A percentile compares a stretch with the other conserved stretches of the same genome.
phyloP scores from a whole-genome alignment of 148 eudicot species.

The Silene uniflora region DNA sequence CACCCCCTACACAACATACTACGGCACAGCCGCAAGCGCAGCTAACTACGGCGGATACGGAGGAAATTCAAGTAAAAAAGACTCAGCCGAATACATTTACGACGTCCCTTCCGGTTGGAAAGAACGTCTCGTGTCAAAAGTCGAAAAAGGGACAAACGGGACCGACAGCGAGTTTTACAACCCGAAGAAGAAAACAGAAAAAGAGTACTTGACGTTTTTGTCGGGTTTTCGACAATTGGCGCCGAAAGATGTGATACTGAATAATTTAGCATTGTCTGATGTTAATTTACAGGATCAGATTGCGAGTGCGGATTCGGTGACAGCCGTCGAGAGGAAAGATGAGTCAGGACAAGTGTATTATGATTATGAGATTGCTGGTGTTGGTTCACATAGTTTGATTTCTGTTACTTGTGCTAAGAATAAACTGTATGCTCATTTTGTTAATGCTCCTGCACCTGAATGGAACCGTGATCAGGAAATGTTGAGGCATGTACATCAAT shows the following conservation, averaged over 20 bases:
- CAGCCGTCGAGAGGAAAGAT: conserved; percentile 55
- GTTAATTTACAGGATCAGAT: conserved; percentile 68
- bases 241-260: conserved; percentile 61
- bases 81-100: conserved; percentile 78
- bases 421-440: conserved; percentile 89
- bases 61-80: conserved; percentile 73
- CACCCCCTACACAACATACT: conserved; percentile 41
- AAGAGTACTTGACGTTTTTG: conserved; percentile 64
- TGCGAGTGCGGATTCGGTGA: conserved; percentile 52
- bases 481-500: conserved; percentile 72
- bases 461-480: conserved; percentile 77
- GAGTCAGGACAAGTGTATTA: conserved; percentile 80
- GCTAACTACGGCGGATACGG: conserved; percentile 93
- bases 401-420: conserved; percentile 79
- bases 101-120: conserved; percentile 94
- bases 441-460: conserved; percentile 71
- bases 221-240: conserved; percentile 64
- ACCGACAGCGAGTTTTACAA: conserved; percentile 89
- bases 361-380: conserved; percentile 68
- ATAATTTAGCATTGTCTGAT: conserved; percentile 77
- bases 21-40: conserved; percentile 91
- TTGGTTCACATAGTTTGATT: conserved; percentile 64
- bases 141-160: conserved; percentile 88
- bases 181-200: conserved; percentile 75
- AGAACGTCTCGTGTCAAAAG: conserved; percentile 68